These are phyloP conservation scores for Heterobasidion irregulare DNA, from an alignment of 1,284 basidiomycete genomes.

Conservation along the genomic window DNA sequence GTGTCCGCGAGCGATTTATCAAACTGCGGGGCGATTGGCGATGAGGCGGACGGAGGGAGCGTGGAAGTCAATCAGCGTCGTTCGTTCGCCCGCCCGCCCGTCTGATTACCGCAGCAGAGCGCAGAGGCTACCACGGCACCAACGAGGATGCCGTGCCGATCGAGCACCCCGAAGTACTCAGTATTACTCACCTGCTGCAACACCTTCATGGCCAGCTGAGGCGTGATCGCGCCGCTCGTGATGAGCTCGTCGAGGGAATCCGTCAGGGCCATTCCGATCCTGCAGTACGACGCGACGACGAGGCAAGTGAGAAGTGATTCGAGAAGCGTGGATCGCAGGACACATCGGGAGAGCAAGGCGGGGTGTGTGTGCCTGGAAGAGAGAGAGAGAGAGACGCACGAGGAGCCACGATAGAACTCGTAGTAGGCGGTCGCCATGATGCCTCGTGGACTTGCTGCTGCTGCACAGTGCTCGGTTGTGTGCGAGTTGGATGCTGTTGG, in stretches of 20 bases:
- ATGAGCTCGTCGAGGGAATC: slow-evolving; percentile 99
- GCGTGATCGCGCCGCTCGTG: slow-evolving; percentile 93
- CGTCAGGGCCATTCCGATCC: slow-evolving; percentile 96
- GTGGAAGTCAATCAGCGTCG: not conserved
- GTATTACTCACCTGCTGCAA: slow-evolving; percentile 73
- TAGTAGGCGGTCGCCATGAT: slow-evolving; percentile 77
- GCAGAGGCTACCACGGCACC: no score
- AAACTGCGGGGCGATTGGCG: slow-evolving; percentile 47
- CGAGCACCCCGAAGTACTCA: no score
- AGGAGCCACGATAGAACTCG: slow-evolving; percentile 85
- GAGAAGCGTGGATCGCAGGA: no score
- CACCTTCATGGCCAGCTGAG: slow-evolving; percentile 96
- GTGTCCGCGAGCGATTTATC: slow-evolving; percentile 91
- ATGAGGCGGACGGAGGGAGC: not conserved
- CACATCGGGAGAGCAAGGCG: not conserved
- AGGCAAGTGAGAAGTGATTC: no score
- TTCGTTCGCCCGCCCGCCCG: not conserved
- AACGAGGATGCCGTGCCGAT: no score
- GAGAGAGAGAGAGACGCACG: slow-evolving; percentile 43
- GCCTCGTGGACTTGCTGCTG: no score
- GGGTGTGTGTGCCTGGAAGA: slow-evolving; percentile 7
- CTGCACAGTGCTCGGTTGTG: no score
- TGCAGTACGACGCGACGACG: slow-evolving; percentile 22
- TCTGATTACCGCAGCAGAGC: not conserved
- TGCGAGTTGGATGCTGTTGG: no score